Conservation (phyloP, 2,329 filamentous ascomycete species). For the Pseudogymnoascus sp. region DNA sequence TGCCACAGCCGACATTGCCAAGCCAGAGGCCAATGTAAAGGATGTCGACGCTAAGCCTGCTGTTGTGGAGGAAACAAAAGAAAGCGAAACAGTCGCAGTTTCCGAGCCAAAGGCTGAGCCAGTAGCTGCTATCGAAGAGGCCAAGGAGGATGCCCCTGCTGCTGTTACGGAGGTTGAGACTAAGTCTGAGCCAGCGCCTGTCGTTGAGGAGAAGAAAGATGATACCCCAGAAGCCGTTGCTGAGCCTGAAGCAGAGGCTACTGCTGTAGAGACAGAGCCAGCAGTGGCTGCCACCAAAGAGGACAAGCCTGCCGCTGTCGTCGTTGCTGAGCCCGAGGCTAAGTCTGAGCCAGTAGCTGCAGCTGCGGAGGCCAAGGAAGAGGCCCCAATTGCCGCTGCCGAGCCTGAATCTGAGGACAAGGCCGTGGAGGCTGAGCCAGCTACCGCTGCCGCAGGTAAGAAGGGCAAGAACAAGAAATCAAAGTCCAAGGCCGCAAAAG, state of each 20-base stretch:
- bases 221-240: background rate
- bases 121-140: background rate
- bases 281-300: background rate
- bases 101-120: background rate
- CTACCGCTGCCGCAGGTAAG: background rate
- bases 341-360: background rate
- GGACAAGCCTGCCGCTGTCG: background rate
- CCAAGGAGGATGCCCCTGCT: background rate
- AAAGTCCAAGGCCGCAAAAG: background rate
- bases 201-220: background rate
- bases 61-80: background rate
- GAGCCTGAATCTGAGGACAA: background rate
- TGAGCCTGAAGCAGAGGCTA: background rate
- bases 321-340: background rate
- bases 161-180: background rate
- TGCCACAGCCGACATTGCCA: background rate
- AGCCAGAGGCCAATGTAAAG: background rate
- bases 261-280: background rate
- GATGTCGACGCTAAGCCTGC: background rate
- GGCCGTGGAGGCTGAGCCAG: background rate
- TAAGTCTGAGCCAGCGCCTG: background rate
- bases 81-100: background rate
- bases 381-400: background rate
- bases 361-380: background rate
- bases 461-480: constrained; percentile 5